These are phyloP conservation scores for Auricularia auricula-judae DNA, from an alignment of 768 basidiomycete species.

Conservation along the genomic window DNA sequence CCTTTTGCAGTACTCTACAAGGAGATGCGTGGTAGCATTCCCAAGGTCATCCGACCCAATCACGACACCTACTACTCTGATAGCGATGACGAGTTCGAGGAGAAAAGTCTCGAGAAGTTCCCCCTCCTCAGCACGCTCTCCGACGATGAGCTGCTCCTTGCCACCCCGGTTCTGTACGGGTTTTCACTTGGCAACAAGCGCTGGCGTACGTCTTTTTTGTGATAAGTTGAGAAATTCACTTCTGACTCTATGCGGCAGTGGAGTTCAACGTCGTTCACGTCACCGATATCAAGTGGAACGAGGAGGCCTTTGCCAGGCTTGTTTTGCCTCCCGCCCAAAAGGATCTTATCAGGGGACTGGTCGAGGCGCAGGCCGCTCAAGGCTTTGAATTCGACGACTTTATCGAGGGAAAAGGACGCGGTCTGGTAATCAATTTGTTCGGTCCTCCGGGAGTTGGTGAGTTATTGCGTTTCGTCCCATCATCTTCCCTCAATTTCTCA, in stretches of 20 bases:
- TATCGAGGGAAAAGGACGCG: conserved; percentile 55
- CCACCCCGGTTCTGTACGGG: conserved; percentile 47
- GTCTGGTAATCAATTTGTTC: conserved; percentile 43
- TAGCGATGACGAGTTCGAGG: background rate
- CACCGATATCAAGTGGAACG: conserved; percentile 43
- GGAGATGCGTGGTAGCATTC: background rate
- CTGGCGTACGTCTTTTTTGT: conserved; percentile 35
- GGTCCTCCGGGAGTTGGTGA: conserved; percentile 49
- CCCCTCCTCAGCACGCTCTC: conserved; percentile 16
- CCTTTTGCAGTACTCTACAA: background rate
- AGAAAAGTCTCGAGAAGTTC: background rate
- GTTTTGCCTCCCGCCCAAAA: conserved; percentile 44
- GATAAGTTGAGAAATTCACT: conserved; percentile 1
- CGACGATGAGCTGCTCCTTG: conserved; percentile 43
- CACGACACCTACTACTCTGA: background rate
- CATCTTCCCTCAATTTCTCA: too few species aligned
- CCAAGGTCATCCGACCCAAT: background rate
- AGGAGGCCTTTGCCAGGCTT: conserved; percentile 45
- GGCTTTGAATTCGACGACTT: conserved; percentile 47
- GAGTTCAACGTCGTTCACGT: conserved; percentile 37
- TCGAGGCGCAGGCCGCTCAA: conserved; percentile 40
- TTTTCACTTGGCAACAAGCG: conserved; percentile 51
- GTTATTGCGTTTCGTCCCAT: too few species aligned
- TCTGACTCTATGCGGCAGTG: background rate
- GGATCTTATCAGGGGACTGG: conserved; percentile 41